Evolutionary conservation across 2,329 filamentous ascomycete genomes (phyloP).

Genomic region (Fusarium sp.): DNA sequence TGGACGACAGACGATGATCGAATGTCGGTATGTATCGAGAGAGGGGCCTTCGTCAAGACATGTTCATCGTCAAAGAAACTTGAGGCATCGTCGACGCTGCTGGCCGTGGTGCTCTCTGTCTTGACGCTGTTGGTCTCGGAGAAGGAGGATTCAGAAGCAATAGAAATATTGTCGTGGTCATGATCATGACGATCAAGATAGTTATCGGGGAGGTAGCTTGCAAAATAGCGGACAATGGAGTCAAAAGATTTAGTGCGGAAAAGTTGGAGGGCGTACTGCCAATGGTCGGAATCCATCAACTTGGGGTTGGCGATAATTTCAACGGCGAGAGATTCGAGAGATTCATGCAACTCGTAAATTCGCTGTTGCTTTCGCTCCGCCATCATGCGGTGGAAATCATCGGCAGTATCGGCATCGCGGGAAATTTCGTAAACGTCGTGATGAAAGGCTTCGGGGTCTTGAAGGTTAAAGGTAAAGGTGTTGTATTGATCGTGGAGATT

Average conservation of each 20-base stretch:
- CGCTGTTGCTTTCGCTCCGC: constrained; percentile 66
- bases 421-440: constrained; percentile 72
- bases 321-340: constrained; percentile 68
- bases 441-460: constrained; percentile 71
- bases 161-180: constrained; percentile 46
- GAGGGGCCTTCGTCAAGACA: constrained; percentile 62
- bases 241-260: constrained; percentile 71
- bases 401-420: constrained; percentile 60
- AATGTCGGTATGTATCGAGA: constrained; percentile 46
- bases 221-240: constrained; percentile 70
- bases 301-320: constrained; percentile 72
- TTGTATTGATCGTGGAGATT: constrained; percentile 72
- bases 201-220: constrained; percentile 67
- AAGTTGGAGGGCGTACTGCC: constrained; percentile 69
- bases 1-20: constrained; percentile 38
- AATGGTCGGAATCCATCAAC: constrained; percentile 70
- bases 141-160: constrained; percentile 54
- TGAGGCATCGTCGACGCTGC: constrained; percentile 55
- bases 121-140: constrained; percentile 56
- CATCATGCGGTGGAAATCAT: constrained; percentile 68
- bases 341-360: constrained; percentile 66
- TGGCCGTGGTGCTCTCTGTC: constrained; percentile 55
- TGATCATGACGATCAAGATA: constrained; percentile 60
- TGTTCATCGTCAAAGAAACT: constrained; percentile 60
- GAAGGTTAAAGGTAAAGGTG: constrained; percentile 67